These are phyloP conservation scores for Bipolaris bicolor DNA, from an alignment of 2,329 filamentous ascomycete genomes.

Conservation along the genomic window DNA sequence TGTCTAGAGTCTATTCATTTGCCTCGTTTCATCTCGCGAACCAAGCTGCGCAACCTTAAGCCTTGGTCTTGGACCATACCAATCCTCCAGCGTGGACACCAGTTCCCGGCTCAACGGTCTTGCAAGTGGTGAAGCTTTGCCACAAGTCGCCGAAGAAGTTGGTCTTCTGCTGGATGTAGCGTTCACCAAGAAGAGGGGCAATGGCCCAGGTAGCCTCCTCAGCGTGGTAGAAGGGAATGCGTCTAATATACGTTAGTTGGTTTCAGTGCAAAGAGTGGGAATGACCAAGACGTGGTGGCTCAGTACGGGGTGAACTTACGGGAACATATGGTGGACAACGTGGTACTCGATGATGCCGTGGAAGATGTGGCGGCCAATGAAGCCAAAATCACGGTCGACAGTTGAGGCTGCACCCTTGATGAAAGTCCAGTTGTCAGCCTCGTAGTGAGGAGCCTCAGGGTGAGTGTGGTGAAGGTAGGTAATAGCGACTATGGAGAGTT, in stretches of 20 bases:
- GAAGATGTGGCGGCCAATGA: conserved; percentile 69
- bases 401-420: conserved; percentile 67
- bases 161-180: conserved; percentile 31
- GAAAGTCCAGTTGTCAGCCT: conserved; percentile 65
- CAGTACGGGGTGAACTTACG: conserved; percentile 36
- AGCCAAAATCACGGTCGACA: conserved; percentile 69
- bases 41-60: neutral
- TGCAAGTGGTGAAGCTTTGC: conserved; percentile 31
- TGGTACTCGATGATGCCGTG: conserved; percentile 70
- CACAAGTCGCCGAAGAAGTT: conserved; percentile 32
- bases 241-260: conserved; percentile 21
- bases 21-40: neutral
- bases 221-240: conserved; percentile 38
- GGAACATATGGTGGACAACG: conserved; percentile 68
- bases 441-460: conserved; percentile 62
- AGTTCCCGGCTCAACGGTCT: conserved; percentile 30
- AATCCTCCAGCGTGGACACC: conserved; percentile 22
- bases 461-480: conserved; percentile 78
- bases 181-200: conserved; percentile 30
- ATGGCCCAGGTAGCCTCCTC: conserved; percentile 37
- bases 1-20: conserved; percentile 1
- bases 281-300: neutral
- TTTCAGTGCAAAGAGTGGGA: neutral
- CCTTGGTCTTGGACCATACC: conserved; percentile 20
- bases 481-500: conserved; percentile 63